A percentile compares a stretch with the other conserved stretches of the same genome.
These are phyloP conservation scores for Mucor piriformis DNA, from an alignment of 371 early-diverging fungal genomes.

Conservation along the genomic window DNA sequence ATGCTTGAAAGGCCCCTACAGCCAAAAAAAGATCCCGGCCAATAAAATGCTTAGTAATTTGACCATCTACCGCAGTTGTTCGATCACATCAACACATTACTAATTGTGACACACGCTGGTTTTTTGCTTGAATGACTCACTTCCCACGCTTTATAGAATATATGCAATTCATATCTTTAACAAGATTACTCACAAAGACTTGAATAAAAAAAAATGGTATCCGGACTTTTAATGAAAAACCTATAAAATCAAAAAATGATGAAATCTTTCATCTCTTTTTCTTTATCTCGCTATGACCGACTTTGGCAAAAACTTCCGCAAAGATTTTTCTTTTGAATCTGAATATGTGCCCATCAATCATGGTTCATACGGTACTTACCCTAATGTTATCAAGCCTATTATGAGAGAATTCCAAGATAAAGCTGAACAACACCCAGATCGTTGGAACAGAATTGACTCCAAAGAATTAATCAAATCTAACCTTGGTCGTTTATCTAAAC, in stretches of 20 bases:
- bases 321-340: slow-evolving; percentile 47
- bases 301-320: slow-evolving; percentile 48
- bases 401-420: slow-evolving; percentile 19
- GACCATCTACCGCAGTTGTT: no score
- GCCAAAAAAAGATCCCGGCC: no score
- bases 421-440: slow-evolving; percentile 25
- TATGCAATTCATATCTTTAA: not conserved
- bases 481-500: slow-evolving; percentile 6
- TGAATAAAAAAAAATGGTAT: no score
- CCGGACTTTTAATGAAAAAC: not conserved
- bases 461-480: slow-evolving; percentile 1
- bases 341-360: slow-evolving; percentile 45
- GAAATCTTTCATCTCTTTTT: not conserved
- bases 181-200: no score
- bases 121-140: not conserved
- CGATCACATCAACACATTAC: no score
- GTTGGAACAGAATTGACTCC: slow-evolving; percentile 16
- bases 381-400: slow-evolving; percentile 6
- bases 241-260: not conserved
- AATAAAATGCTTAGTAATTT: no score
- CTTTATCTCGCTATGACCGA: not conserved
- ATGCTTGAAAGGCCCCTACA: no score
- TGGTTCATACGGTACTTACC: slow-evolving; percentile 43
- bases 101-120: not conserved
- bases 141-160: not conserved